Evolutionary conservation across 2,329 filamentous ascomycete genomes (phyloP), one percentile per base, ranked within the genome.

Genomic region (Malbranchea cinnamomea): DNA sequence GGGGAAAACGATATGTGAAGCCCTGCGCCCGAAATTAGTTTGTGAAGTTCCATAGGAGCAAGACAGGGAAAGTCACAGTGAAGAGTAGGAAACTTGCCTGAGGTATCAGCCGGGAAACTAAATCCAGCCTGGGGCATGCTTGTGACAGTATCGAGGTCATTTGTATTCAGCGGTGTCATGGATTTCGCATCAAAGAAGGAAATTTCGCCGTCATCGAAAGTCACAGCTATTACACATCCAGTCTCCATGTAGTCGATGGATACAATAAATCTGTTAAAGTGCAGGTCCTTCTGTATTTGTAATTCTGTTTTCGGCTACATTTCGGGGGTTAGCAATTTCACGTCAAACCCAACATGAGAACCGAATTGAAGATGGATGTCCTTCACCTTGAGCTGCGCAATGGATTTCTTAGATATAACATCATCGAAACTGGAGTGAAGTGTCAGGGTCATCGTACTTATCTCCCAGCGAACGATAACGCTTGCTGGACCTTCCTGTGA

Each of bases 401-500:
- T 70, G 45, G 70, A 72, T 44, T 71, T 72, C 41, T 77, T 71
- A 24, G 67, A 64, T 5, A 73, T 71, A 15, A 89, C 63, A 42
- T 85, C 77, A 40, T 83, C 78, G 48, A 92, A 87, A 8, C 77
- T 78, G 2, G 75, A 58, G 47, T 89, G 79, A 5, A 91, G 57
- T 6, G 59, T 63, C 38, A 77, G 71, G n/a, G 67, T 56, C 27
- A 71, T 65, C 18, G 79, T 72, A 18, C 68, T 64, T 6, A 87
- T 50, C 41, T 89, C 77, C 87, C 87, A 95, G 37, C 78, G 70
- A 38, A 83, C 75, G 37, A 95, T 64, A 23, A 85, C 68, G 41
- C 76, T 92, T 41, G 78, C 72, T 0, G 71, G 60, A 18, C 74
- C 71, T 39, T 67, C 65, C 31, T 68, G 74, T 17, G 74, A 64